phyloP scores from a whole-genome alignment of 2,329 filamentous ascomycete genomes.

The Capronia americana region DNA sequence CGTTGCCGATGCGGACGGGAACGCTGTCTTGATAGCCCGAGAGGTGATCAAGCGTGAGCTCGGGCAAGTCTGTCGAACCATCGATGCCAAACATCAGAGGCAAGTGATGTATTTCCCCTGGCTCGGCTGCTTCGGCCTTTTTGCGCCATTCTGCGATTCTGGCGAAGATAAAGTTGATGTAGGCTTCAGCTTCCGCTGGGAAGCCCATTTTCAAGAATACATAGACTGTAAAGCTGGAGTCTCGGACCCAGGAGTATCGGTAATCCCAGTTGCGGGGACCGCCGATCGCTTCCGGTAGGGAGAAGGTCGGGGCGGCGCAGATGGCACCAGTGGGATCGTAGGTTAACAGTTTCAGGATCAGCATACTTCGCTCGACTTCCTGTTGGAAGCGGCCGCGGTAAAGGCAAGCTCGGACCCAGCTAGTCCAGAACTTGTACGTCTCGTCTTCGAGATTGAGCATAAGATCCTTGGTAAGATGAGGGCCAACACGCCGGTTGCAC shows the following conservation, averaged over 20 bases:
- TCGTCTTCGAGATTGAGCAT: slow-evolving; percentile 60
- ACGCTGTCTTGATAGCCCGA: slow-evolving; percentile 74
- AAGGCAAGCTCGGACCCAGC: slow-evolving; percentile 73
- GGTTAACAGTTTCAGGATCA: slow-evolving; percentile 77
- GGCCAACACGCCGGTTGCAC: slow-evolving; percentile 29
- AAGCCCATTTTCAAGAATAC: slow-evolving; percentile 77
- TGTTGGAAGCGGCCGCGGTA: slow-evolving; percentile 77
- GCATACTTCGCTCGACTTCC: slow-evolving; percentile 71
- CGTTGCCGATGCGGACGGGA: slow-evolving; percentile 78
- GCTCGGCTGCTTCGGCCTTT: slow-evolving; percentile 58
- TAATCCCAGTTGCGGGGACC: slow-evolving; percentile 62
- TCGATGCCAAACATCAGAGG: slow-evolving; percentile 84
- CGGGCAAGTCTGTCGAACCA: slow-evolving; percentile 75
- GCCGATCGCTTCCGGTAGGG: slow-evolving; percentile 75
- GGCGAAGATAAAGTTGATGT: slow-evolving; percentile 78
- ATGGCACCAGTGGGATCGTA: slow-evolving; percentile 81
- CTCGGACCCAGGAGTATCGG: slow-evolving; percentile 74
- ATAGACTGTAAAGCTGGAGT: slow-evolving; percentile 79
- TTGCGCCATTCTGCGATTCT: slow-evolving; percentile 68
- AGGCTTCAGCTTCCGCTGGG: slow-evolving; percentile 75
- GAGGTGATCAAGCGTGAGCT: slow-evolving; percentile 71
- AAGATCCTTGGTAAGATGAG: slow-evolving; percentile 32
- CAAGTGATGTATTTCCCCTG: slow-evolving; percentile 46
- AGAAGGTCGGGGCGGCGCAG: slow-evolving; percentile 77
- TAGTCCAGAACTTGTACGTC: slow-evolving; percentile 74